Evolutionary conservation across 2,329 filamentous ascomycete genomes (phyloP).

Genomic region (Botrytis fabae): DNA sequence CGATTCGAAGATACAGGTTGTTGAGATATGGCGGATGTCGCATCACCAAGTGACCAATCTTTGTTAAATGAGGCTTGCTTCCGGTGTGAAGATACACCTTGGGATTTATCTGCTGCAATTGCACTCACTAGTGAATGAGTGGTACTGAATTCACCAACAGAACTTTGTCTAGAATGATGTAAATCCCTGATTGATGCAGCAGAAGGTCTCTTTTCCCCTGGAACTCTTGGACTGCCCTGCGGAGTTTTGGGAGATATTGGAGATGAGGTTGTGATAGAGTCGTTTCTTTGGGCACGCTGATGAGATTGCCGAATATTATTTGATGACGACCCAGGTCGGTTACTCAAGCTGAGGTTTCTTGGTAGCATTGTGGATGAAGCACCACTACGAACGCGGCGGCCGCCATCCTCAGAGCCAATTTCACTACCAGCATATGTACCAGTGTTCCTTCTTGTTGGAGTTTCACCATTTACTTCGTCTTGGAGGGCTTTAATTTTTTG

Average conservation of each 20-base stretch:
- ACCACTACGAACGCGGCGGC: slow-evolving; percentile 46
- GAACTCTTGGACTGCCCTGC: slow-evolving; percentile 43
- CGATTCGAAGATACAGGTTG: slow-evolving; percentile 30
- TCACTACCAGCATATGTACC: slow-evolving; percentile 57
- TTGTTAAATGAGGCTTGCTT: slow-evolving; percentile 70
- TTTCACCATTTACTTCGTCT: slow-evolving; percentile 70
- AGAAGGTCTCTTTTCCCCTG: slow-evolving; percentile 60
- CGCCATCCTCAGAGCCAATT: slow-evolving; percentile 55
- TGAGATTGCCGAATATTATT: slow-evolving; percentile 37
- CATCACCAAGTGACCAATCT: slow-evolving; percentile 64
- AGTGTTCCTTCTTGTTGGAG: slow-evolving; percentile 53
- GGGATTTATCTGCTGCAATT: slow-evolving; percentile 38
- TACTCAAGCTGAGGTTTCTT: slow-evolving; percentile 37
- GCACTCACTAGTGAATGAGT: slow-evolving; percentile 46
- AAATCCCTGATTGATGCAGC: slow-evolving; percentile 80
- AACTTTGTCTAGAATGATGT: slow-evolving; percentile 83
- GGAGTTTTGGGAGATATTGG: slow-evolving; percentile 45
- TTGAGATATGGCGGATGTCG: slow-evolving; percentile 34
- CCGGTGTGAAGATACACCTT: slow-evolving; percentile 48
- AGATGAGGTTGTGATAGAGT: slow-evolving; percentile 47
- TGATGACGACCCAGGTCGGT: slow-evolving; percentile 33
- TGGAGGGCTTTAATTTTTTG: slow-evolving; percentile 92
- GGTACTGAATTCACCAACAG: slow-evolving; percentile 48
- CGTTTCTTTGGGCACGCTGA: slow-evolving; percentile 36
- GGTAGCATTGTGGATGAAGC: slow-evolving; percentile 36